These are phyloP conservation scores for Ligustrum vulgare DNA, from an alignment of 257 asterid genomes.

Conservation along the genomic window DNA sequence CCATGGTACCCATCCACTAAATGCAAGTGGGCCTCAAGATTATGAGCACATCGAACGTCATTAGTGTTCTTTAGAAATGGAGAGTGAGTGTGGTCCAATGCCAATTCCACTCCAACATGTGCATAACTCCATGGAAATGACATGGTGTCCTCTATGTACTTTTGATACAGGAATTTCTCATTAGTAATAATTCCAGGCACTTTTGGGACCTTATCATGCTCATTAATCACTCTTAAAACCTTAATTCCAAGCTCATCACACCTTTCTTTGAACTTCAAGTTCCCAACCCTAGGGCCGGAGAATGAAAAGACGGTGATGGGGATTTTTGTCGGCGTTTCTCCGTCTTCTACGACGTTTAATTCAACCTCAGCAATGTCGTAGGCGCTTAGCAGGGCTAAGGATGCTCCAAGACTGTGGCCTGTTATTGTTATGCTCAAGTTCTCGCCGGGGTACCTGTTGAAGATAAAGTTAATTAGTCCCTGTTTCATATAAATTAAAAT, in stretches of 20 bases:
- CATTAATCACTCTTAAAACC: constrained; percentile 52
- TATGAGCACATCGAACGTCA: constrained; percentile 53
- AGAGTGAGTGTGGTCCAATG: constrained; percentile 52
- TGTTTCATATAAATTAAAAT: too few species aligned
- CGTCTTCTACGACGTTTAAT: constrained; percentile 40
- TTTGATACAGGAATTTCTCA: constrained; percentile 64
- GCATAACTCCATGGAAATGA: constrained; percentile 83
- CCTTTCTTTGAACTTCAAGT: constrained; percentile 62
- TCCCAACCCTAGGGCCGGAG: constrained; percentile 71
- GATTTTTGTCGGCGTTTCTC: constrained; percentile 25
- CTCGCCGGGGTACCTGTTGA: constrained; percentile 44
- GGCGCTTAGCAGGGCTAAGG: constrained; percentile 66
- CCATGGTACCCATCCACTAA: constrained; percentile 70
- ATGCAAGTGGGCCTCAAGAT: constrained; percentile 71
- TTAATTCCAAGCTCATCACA: constrained; percentile 63
- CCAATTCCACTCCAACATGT: constrained; percentile 70
- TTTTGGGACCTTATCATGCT: constrained; percentile 63
- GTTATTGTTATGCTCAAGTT: constrained; percentile 69
- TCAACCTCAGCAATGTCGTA: constrained; percentile 67
- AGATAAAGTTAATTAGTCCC: too few species aligned
- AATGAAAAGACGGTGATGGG: constrained; percentile 64
- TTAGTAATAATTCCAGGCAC: constrained; percentile 72
- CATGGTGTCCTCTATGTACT: constrained; percentile 38
- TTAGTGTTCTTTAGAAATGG: constrained; percentile 45
- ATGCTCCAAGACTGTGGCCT: constrained; percentile 83